Base-by-base conservation (phyloP, 768 basidiomycete species). In the Coprinellus micaceus region DNA sequence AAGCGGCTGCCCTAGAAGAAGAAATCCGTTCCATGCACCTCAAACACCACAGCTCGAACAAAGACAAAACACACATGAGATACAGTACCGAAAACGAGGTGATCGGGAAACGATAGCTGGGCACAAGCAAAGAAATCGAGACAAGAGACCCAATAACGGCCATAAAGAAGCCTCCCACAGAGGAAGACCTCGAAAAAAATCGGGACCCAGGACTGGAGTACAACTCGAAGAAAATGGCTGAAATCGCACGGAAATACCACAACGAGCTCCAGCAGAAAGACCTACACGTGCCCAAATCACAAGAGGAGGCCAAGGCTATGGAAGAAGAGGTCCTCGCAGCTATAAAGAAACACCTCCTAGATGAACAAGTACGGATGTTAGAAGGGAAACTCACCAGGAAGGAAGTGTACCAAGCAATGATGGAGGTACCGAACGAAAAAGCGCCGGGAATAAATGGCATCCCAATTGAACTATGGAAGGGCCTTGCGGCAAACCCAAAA, bases 161-260 rank as follows among this genome's bases (percentile, higher is more conserved):
- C 10, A 52, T 60, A 13, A 37, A 19, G 21, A 51, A 46, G 24
- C 48, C 39, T 17, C 52, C 1, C 30, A 37, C 45, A 19, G 37
- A 39, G 28, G 10, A 21, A 19, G 1, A 50, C 3, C 37, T 36
- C 33, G 7, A 33, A 33, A 33, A 33, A 33, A 24, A 43, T 7
- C 19, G 21, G 30, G 5, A 28, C 25, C 4, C 36, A 37, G 36
- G 36, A 9, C 36, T 40, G 22, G 51, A 49, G 39, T 26, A 47
- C 1, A 44, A 52, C 0, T 67, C 71, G 0, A 11, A 57, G 0
- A 47, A 67, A 17, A 76, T 76, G 74, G 68, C 71, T 0, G 52
- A 71, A 0, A 51, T 74, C 0, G 68, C 71, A 0, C 52, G 52
- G 17, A 21, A 64, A 13, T 64, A 71, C 48, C 69, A 74, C 48